These are phyloP conservation scores for Starmera dryadoides DNA, from an alignment of 805 yeast genomes.

Conservation along the genomic window DNA sequence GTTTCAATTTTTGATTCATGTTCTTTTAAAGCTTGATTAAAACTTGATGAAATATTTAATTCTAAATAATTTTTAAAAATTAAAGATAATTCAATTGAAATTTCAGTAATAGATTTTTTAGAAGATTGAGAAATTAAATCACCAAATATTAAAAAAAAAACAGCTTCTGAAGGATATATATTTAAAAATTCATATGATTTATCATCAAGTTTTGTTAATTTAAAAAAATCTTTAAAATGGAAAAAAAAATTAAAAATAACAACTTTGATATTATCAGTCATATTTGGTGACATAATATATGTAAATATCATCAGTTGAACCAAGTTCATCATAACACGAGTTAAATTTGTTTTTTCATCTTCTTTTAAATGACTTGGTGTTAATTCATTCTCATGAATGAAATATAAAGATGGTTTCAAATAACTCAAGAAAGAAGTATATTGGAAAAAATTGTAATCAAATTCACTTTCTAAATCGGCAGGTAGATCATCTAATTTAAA, in stretches of 20 bases:
- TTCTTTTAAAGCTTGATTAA: neutral
- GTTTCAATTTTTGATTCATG: neutral
- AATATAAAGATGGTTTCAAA: constrained; percentile 13
- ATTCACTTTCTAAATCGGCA: constrained; percentile 8
- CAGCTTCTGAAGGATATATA: constrained; percentile 8
- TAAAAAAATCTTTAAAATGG: constrained; percentile 4
- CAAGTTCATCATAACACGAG: constrained; percentile 11
- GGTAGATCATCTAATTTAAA: constrained; percentile 8
- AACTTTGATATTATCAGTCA: constrained; percentile 1
- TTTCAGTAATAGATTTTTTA: constrained; percentile 1
- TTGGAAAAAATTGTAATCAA: constrained; percentile 7
- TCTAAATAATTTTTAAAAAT: neutral
- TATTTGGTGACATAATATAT: constrained; percentile 5
- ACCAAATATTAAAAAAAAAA: constrained; percentile 3
- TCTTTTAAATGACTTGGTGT: constrained; percentile 3
- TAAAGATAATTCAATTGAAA: neutral
- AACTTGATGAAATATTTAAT: neutral
- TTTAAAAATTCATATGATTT: constrained; percentile 1
- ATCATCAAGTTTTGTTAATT: neutral
- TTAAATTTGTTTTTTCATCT: constrained; percentile 5
- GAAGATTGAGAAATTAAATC: constrained; percentile 2
- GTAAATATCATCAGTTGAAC: constrained; percentile 10
- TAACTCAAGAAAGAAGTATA: constrained; percentile 9
- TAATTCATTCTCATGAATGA: constrained; percentile 11
- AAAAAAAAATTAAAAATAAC: constrained; percentile 5